phyloP scores from a whole-genome alignment of 2,329 filamentous ascomycete genomes.

The Aureobasidium sp. region DNA sequence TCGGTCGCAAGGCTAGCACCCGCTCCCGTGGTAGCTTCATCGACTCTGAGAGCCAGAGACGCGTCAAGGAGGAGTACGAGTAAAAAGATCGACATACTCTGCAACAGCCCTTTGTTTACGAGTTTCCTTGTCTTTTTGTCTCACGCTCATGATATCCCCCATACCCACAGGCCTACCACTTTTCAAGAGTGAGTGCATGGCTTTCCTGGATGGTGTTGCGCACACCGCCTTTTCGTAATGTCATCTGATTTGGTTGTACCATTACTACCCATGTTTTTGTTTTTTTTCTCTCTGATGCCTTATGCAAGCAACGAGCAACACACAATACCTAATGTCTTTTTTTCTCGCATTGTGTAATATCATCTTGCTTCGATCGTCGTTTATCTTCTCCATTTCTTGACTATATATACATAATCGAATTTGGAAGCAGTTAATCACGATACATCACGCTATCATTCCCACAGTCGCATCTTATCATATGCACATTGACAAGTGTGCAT shows the following conservation, averaged over 20 bases:
- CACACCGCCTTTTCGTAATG: constrained; percentile 1
- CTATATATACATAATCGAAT: neutral
- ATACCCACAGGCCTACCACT: neutral
- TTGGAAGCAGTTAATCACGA: neutral
- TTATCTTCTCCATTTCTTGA: neutral
- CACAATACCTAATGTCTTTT: constrained; percentile 11
- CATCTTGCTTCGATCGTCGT: neutral
- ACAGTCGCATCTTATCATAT: neutral
- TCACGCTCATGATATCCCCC: neutral
- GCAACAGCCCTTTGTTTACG: neutral
- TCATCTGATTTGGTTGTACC: neutral
- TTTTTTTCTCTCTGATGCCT: neutral
- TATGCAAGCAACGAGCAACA: neutral
- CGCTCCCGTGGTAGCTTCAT: constrained; percentile 44
- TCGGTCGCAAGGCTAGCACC: constrained; percentile 43
- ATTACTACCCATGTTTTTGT: neutral
- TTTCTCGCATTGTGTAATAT: neutral
- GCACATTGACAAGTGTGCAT: neutral
- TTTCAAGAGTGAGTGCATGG: neutral
- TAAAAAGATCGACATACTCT: constrained; percentile 26
- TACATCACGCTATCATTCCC: neutral
- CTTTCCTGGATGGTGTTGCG: neutral
- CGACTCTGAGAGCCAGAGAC: constrained; percentile 47
- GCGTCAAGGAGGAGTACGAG: constrained; percentile 64
- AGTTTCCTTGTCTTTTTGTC: neutral